Conservation (phyloP, 257 asterid genomes). For the Lantana camara region DNA sequence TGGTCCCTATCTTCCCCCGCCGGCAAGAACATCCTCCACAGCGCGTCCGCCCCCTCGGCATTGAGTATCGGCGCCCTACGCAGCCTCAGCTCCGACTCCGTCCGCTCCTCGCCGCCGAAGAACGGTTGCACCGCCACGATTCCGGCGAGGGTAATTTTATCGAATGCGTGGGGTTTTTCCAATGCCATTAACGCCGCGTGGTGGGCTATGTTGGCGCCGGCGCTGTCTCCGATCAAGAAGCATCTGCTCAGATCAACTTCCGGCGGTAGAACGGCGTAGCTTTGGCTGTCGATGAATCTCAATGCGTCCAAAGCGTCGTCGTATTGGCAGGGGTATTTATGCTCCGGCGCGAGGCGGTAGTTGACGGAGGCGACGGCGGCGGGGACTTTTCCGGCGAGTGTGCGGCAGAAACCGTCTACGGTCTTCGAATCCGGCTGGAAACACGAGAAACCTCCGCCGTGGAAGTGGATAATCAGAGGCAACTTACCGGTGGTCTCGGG, state of each 20-base stretch:
- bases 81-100: constrained; percentile 29
- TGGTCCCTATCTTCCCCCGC: constrained; percentile 9
- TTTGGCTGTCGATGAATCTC: constrained; percentile 22
- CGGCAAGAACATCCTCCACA: constrained; percentile 26
- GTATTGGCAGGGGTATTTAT: constrained; percentile 27
- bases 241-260: background rate
- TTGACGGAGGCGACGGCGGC: constrained; percentile 25
- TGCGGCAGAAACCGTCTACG: constrained; percentile 12
- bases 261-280: constrained; percentile 28
- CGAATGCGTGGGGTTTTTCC: background rate
- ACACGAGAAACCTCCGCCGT: constrained; percentile 29
- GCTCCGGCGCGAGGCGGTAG: constrained; percentile 33
- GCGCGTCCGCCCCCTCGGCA: background rate
- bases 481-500: constrained; percentile 18
- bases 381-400: background rate
- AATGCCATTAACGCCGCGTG: constrained; percentile 19
- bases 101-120: constrained; percentile 41
- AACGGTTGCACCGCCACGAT: constrained; percentile 30
- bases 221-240: constrained; percentile 32
- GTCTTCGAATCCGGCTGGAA: constrained; percentile 12
- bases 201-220: constrained; percentile 40
- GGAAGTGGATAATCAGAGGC: constrained; percentile 28
- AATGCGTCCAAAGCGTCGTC: constrained; percentile 31
- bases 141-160: constrained; percentile 21
- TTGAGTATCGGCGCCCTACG: background rate